Percentiles rank a stretch among this genome's conserved stretches.
Evolutionary conservation across 2,329 filamentous ascomycete species (phyloP).

Genomic region (Phaeosphaeria sp.): DNA sequence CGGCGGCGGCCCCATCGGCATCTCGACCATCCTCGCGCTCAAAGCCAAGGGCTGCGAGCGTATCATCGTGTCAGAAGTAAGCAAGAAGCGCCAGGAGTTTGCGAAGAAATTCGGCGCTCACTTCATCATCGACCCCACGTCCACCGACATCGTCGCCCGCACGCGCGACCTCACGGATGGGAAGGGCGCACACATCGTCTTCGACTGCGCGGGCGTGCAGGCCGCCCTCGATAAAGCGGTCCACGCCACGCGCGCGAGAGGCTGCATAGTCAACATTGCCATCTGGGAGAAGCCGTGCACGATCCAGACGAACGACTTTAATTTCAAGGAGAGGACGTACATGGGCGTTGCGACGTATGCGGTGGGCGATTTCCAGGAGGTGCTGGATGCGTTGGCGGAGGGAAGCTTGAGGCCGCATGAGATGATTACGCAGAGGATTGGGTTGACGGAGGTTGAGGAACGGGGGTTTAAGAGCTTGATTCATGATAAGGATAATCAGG

Average conservation of each 20-base stretch:
- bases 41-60: conserved; percentile 41
- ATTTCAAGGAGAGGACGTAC: conserved; percentile 62
- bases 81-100: conserved; percentile 55
- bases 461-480: conserved; percentile 57
- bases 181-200: conserved; percentile 59
- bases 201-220: conserved; percentile 63
- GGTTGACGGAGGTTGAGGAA: conserved; percentile 55
- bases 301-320: conserved; percentile 58
- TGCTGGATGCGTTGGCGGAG: conserved; percentile 53
- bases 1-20: conserved; percentile 62
- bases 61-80: conserved; percentile 63
- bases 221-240: conserved; percentile 58
- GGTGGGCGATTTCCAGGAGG: conserved; percentile 58
- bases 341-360: conserved; percentile 61
- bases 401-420: conserved; percentile 53
- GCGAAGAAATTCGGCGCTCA: conserved; percentile 60
- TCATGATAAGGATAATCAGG: conserved; percentile 58
- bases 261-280: conserved; percentile 63
- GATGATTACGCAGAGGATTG: conserved; percentile 60
- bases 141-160: conserved; percentile 55
- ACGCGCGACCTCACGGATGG: conserved; percentile 54
- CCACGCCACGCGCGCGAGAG: conserved; percentile 56
- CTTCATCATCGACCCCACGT: conserved; percentile 59
- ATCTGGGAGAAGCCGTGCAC: conserved; percentile 62
- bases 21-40: conserved; percentile 45